Evolutionary conservation across 2,329 filamentous ascomycete genomes (phyloP).

Genomic region (Neurospora crassa): DNA sequence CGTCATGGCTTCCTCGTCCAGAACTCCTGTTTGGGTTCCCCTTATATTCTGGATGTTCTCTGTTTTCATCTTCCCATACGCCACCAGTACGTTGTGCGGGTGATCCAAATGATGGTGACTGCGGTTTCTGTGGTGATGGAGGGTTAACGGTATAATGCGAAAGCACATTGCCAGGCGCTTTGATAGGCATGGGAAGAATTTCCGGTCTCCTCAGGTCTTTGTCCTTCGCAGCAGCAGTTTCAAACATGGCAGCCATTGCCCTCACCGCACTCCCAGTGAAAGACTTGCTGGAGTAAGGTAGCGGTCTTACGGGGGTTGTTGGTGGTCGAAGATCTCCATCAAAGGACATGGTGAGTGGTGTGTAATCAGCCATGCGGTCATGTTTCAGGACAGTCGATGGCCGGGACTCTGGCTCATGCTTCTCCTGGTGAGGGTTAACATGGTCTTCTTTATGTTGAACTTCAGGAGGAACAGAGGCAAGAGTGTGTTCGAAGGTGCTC

Average conservation of each 20-base stretch:
- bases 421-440: neutral
- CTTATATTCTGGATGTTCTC: neutral
- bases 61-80: neutral
- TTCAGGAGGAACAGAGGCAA: neutral
- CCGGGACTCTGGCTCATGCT: neutral
- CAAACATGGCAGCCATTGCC: constrained; percentile 44
- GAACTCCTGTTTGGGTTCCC: neutral
- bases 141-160: constrained; percentile 19
- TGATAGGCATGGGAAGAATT: constrained; percentile 8
- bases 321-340: neutral
- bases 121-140: constrained; percentile 5
- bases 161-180: constrained; percentile 12
- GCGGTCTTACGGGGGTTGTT: neutral
- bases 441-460: neutral
- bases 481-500: neutral
- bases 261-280: constrained; percentile 28
- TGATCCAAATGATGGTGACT: neutral
- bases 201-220: constrained; percentile 8
- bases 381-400: neutral
- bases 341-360: neutral
- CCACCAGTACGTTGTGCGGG: neutral
- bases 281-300: neutral
- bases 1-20: neutral
- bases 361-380: neutral
- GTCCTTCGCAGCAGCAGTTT: constrained; percentile 24